These are phyloP conservation scores for Fusarium sp. DNA, from an alignment of 2,329 filamentous ascomycete species.

Conservation along the genomic window DNA sequence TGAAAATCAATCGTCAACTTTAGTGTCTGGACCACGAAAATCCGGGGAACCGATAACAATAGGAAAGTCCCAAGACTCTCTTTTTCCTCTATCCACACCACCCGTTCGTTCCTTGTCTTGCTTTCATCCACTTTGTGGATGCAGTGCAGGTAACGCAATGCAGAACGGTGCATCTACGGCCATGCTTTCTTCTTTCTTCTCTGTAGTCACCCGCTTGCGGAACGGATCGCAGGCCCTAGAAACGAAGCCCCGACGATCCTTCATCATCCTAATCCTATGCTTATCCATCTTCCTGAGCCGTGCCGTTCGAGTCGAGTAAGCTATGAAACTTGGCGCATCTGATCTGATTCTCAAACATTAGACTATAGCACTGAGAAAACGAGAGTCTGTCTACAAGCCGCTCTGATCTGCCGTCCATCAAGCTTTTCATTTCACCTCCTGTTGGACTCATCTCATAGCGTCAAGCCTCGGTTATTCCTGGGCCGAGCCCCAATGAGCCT, in stretches of 20 bases:
- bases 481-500: constrained; percentile 19
- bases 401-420: constrained; percentile 13
- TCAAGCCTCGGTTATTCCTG: constrained; percentile 27
- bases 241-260: constrained; percentile 30
- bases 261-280: background rate
- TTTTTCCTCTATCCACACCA: constrained; percentile 17
- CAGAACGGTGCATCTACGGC: background rate
- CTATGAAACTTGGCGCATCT: constrained; percentile 3
- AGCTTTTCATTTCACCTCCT: constrained; percentile 2
- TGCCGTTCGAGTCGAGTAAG: background rate
- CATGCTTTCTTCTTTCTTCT: background rate
- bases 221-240: constrained; percentile 32
- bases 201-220: background rate
- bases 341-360: constrained; percentile 7
- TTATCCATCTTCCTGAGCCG: background rate
- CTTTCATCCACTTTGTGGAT: constrained; percentile 30
- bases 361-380: background rate
- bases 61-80: constrained; percentile 18
- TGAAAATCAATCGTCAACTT: constrained; percentile 13
- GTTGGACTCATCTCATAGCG: background rate
- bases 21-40: constrained; percentile 30
- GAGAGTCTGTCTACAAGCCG: background rate
- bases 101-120: constrained; percentile 6
- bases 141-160: constrained; percentile 6
- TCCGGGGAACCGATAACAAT: constrained; percentile 36